These are phyloP conservation scores for Boletales sp. DNA, from an alignment of 768 basidiomycete species.

Conservation along the genomic window DNA sequence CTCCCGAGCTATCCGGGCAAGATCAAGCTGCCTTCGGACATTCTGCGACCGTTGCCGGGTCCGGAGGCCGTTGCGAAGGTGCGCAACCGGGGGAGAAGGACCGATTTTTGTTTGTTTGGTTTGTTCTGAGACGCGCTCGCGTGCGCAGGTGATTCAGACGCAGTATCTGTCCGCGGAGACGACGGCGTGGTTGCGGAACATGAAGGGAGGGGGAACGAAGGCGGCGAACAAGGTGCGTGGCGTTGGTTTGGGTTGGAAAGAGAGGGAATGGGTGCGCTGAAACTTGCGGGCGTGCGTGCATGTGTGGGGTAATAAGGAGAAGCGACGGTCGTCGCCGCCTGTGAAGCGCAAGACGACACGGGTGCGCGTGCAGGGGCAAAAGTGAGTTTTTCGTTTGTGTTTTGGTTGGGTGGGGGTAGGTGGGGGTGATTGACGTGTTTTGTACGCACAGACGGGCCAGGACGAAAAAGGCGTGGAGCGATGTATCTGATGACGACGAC, in stretches of 20 bases:
- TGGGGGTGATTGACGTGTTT: too few species aligned
- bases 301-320: too few species aligned
- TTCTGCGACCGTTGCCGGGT: slow-evolving; percentile 68
- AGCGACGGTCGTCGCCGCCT: slow-evolving; percentile 25
- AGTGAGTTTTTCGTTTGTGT: slow-evolving; percentile 15
- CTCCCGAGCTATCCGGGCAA: slow-evolving; percentile 79
- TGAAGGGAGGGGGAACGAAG: slow-evolving; percentile 29
- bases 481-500: too few species aligned
- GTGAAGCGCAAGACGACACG: slow-evolving; percentile 53
- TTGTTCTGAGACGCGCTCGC: slow-evolving; percentile 1
- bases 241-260: too few species aligned
- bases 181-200: slow-evolving; percentile 53
- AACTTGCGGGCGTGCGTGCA: too few species aligned
- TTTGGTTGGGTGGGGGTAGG: too few species aligned
- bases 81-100: background rate
- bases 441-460: too few species aligned
- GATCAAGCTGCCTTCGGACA: slow-evolving; percentile 75
- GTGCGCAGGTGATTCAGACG: slow-evolving; percentile 63
- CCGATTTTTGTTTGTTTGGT: too few species aligned
- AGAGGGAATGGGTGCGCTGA: too few species aligned
- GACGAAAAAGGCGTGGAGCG: too few species aligned
- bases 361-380: slow-evolving; percentile 25
- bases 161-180: slow-evolving; percentile 65
- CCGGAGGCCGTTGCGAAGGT: slow-evolving; percentile 67
- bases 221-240: slow-evolving; percentile 26